A percentile compares a stretch with the other conserved stretches of the same genome.
phyloP scores from a whole-genome alignment of 2,329 filamentous ascomycete genomes.

The Pestalotiopsis sp. region DNA sequence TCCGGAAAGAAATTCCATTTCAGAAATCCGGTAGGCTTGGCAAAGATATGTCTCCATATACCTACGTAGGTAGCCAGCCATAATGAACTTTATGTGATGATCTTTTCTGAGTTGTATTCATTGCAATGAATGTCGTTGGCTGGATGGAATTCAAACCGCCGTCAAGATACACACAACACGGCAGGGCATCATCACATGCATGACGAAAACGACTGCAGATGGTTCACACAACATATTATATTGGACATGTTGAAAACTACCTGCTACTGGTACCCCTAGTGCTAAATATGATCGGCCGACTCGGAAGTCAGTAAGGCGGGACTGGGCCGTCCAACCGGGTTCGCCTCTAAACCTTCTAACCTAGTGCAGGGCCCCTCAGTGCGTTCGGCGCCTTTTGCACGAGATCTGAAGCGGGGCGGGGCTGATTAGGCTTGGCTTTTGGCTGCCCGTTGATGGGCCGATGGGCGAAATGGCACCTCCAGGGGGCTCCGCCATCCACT shows the following conservation, averaged over 20 bases:
- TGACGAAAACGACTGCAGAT: neutral
- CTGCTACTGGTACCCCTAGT: too few relatives aligned
- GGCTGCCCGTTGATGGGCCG: too few relatives aligned
- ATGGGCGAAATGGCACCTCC: neutral
- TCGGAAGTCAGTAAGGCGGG: neutral
- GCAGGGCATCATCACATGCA: neutral
- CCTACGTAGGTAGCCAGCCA: neutral
- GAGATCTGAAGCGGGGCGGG: neutral
- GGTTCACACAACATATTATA: neutral
- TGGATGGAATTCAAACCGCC: too few relatives aligned
- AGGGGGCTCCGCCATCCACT: neutral
- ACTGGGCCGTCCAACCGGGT: neutral
- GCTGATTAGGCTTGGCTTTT: neutral
- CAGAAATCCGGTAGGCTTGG: neutral
- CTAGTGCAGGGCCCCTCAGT: neutral
- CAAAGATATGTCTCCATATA: neutral
- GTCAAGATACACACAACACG: too few relatives aligned
- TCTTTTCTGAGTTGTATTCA: neutral
- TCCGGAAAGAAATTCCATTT: neutral
- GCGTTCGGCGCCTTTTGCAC: neutral
- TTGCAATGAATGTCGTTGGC: too few relatives aligned
- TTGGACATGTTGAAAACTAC: too few relatives aligned
- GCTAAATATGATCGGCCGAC: neutral
- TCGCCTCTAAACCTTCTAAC: neutral
- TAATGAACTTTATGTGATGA: neutral